Conservation (phyloP, 2,329 filamentous ascomycete genomes). For the Fusarium denticulatum region DNA sequence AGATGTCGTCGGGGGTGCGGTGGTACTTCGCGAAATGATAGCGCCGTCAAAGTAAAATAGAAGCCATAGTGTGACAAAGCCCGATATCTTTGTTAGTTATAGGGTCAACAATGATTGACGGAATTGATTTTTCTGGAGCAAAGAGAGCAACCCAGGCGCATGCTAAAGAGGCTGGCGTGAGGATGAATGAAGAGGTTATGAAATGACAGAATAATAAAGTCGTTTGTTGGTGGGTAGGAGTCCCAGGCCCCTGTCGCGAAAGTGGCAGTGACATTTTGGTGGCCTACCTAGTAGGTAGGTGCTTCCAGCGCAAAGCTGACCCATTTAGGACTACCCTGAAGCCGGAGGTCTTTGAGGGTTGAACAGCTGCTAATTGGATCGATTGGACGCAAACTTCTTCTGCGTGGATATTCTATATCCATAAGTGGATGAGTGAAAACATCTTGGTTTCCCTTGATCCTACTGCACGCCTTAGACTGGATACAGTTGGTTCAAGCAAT, state of each 20-base stretch:
- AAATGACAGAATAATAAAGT: constrained; percentile 4
- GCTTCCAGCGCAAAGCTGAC: not conserved
- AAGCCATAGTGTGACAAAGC: constrained; percentile 15
- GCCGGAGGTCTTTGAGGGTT: not conserved
- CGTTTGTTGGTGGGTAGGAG: constrained; percentile 7
- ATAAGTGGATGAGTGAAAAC: not conserved
- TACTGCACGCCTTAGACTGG: not conserved
- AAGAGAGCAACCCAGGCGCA: not conserved
- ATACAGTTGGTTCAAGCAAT: not conserved
- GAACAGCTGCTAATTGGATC: not conserved
- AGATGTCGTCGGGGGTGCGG: not conserved
- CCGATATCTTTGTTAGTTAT: not conserved
- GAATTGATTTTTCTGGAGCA: no score
- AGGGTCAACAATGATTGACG: not conserved
- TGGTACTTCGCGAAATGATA: not conserved
- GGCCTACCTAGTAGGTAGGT: not conserved
- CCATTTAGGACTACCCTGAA: not conserved
- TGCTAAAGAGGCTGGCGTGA: not conserved
- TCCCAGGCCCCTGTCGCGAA: constrained; percentile 7
- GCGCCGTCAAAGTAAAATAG: constrained; percentile 8
- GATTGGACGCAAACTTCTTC: not conserved
- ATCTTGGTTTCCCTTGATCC: not conserved
- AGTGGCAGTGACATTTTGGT: constrained; percentile 21
- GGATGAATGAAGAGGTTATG: not conserved
- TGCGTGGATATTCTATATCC: not conserved